Base-by-base conservation (phyloP, 768 basidiomycete species). In the Leucosporidium creatinivorum region DNA sequence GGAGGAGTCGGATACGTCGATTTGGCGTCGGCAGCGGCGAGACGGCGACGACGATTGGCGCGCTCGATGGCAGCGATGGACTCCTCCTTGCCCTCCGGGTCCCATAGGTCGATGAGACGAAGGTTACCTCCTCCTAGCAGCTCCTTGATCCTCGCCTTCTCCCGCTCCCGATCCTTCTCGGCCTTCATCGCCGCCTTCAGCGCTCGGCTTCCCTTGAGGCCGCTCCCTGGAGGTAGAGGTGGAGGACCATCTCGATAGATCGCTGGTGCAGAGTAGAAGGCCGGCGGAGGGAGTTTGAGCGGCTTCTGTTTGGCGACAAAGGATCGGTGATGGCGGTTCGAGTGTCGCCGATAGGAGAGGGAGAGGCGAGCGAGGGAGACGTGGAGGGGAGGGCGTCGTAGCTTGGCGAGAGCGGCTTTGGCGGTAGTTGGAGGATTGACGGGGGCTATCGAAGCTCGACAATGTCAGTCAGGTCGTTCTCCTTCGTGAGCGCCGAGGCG, bases 401-500 rank as follows among this genome's bases (percentile, higher is more conserved):
- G 65, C 54, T 72, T 72, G 33, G 70, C 70, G 62, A 72, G 67
- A 1, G 70, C 70, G n/a, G 70, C 70, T 54, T 68, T 66, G 33
- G 67, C 70, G 19, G 70, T 72, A 4, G 58, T 66, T 0, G 70
- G 70, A 18, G 67, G 67, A 36, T 72, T 66, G 50, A 60, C 61
- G 55, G 70, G 67, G 18, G 67, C 70, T 65, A 49, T 15, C 26
- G n/a, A 51, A 25, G 28, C 49, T 33, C 25, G 26, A 10, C 7
- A 5, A 18, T 23, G 59, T 58, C 21, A 62, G 66, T 39, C 30
- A n/a, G 15, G 8, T 44, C 8, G 13, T 44, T 44, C 49, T 18
- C 8, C 8, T 21, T 23, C 12, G n/a, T 6, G 49, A 1, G 3
- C 12, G 6, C 25, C 21, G 39, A 44, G 39, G 39, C 39, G 21